A percentile compares a stretch with the other conserved stretches of the same genome.
phyloP scores from a whole-genome alignment of 2,329 filamentous ascomycete genomes.

The Leptodontidium sp. region DNA sequence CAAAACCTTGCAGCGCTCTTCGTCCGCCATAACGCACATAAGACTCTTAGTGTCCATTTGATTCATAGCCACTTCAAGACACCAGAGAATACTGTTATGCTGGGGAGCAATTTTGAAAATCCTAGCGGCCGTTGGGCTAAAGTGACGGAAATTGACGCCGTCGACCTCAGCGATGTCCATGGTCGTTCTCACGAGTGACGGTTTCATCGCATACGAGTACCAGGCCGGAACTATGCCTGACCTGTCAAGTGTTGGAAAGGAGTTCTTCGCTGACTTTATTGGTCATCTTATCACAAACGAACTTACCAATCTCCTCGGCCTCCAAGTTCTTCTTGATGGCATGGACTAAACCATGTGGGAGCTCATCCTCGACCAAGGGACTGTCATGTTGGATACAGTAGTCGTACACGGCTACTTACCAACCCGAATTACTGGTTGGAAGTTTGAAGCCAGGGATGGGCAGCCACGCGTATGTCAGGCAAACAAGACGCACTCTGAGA shows the following conservation, averaged over 20 bases:
- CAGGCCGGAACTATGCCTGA: conserved; percentile 29
- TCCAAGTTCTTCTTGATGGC: conserved; percentile 32
- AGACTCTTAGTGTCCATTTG: conserved; percentile 36
- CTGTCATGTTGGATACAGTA: conserved; percentile 27
- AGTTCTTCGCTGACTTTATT: conserved; percentile 29
- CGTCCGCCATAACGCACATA: conserved; percentile 33
- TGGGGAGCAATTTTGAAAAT: conserved; percentile 38
- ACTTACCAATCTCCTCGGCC: conserved; percentile 34
- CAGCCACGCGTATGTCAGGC: conserved; percentile 28
- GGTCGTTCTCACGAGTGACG: conserved; percentile 33
- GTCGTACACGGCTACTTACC: conserved; percentile 22
- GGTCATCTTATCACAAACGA: conserved; percentile 33
- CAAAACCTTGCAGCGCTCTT: conserved; percentile 30
- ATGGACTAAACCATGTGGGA: conserved; percentile 26
- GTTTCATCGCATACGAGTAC: conserved; percentile 25
- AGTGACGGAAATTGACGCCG: conserved; percentile 32
- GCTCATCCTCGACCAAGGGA: conserved; percentile 30
- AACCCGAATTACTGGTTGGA: conserved; percentile 27
- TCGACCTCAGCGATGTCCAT: conserved; percentile 35
- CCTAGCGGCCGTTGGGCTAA: conserved; percentile 36
- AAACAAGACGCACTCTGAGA: conserved; percentile 22
- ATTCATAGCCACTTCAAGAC: conserved; percentile 42
- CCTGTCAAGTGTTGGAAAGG: conserved; percentile 31
- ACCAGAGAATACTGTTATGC: conserved; percentile 38
- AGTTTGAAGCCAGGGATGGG: conserved; percentile 25